Evolutionary conservation across 345 rosid species (phyloP).

Genomic region (Citrus unshiu): DNA sequence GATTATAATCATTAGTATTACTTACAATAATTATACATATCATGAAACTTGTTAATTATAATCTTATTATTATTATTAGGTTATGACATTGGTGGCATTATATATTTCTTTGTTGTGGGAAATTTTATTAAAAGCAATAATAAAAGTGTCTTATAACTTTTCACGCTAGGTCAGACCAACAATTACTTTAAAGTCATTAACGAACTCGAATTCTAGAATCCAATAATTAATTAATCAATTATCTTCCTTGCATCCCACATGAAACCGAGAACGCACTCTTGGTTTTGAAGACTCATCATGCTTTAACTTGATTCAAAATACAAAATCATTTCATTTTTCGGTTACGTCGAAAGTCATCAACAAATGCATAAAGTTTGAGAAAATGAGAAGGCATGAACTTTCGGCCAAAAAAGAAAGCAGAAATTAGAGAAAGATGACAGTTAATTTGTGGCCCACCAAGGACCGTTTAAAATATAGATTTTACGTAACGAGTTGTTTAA

Average conservation of each 20-base stretch:
- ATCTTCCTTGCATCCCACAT: background rate
- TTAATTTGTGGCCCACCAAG: background rate
- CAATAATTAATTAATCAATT: conserved; percentile 1
- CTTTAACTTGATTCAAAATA: background rate
- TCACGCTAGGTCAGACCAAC: background rate
- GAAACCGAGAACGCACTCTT: background rate
- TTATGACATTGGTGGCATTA: too few species aligned
- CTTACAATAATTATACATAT: too few species aligned
- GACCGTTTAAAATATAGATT: background rate
- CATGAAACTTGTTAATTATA: too few species aligned
- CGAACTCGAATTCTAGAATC: background rate
- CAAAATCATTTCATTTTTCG: background rate
- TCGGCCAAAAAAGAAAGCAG: background rate
- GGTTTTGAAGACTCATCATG: background rate
- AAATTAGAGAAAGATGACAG: background rate
- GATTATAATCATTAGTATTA: too few species aligned
- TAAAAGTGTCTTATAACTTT: background rate
- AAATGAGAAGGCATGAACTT: background rate
- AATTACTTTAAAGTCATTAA: background rate
- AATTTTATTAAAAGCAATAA: background rate
- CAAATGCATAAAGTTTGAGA: background rate
- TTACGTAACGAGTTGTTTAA: background rate
- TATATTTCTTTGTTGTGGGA: background rate
- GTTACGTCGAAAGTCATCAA: background rate
- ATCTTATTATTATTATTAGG: too few species aligned